Evolutionary conservation across 2,329 filamentous ascomycete genomes (phyloP), one percentile per base, ranked within the genome.

Genomic region (Talaromyces atroroseus): DNA sequence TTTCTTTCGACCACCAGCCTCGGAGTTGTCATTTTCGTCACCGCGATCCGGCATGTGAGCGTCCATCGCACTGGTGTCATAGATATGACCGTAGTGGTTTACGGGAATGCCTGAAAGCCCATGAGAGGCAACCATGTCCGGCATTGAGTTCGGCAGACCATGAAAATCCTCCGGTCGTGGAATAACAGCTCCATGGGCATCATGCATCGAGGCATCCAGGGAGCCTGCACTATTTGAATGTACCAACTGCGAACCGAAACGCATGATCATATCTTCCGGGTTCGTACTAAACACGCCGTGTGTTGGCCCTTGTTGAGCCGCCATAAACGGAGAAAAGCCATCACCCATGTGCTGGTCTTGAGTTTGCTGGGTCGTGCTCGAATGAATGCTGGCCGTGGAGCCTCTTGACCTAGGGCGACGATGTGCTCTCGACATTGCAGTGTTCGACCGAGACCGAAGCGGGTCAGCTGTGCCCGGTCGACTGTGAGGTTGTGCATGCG

Each of bases 371-470:
- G 74, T 75, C 16, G 71, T 73, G 58, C 68, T 75, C n/a, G 76
- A 78, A 59, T 77, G 75, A 49, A 77, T 73, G 60, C 76, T 78
- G 34, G 74, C 71, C 10, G 75, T 77, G 47, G 75, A 77, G 34
- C 74, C 75, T 66, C 75, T 67, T 34, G 76, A 78, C 54, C 75
- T 68, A 51, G 75, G 72, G 52, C 72, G 74, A 51, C 71, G 72
- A 62, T 66, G 68, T 58, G 65, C 68, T 51, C 71, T 68, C 12
- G 74, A 75, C n/a, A 71, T 58, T 53, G 67, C 63, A 24, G 68
- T 73, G 60, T 73, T 72, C 7, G 74, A 76, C 16, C 73, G 72
- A 44, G 72, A 69, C 56, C 72, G 67, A 61, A 71, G 64, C 45
- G 71, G 71, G 57, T 76, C 73, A 24, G 70, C 68, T 24, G 72